Conservation (phyloP, 176 grass and related monocot genomes). For the Saccharum spontaneum region DNA sequence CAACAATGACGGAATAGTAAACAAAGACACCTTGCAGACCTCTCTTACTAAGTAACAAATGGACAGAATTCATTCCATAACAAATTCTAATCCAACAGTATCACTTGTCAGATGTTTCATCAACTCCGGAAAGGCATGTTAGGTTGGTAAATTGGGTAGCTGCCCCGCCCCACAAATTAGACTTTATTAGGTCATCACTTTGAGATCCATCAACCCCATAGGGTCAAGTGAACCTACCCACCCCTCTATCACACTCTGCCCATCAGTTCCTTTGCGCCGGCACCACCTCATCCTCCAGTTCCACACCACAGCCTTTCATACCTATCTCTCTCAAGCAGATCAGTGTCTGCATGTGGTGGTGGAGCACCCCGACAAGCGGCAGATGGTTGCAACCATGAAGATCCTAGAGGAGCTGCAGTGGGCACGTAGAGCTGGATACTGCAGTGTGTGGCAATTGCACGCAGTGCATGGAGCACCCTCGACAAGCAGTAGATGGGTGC, state of each 20-base stretch:
- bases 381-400: neutral
- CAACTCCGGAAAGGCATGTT: neutral
- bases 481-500: neutral
- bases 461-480: neutral
- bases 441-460: neutral
- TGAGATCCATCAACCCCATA: neutral
- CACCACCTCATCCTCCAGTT: neutral
- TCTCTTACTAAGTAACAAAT: conserved; percentile 17
- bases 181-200: neutral
- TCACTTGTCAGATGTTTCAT: neutral
- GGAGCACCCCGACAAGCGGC: neutral
- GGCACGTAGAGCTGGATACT: neutral
- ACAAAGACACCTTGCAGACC: neutral
- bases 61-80: neutral
- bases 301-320: neutral
- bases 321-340: neutral
- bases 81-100: neutral
- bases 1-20: neutral
- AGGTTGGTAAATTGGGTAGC: neutral
- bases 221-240: neutral
- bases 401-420: neutral
- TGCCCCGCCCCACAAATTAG: neutral
- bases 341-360: neutral
- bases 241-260: neutral
- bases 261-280: neutral